Conservation (phyloP, 352 stramenopile genomes). For the Phytophthora pluvialis region DNA sequence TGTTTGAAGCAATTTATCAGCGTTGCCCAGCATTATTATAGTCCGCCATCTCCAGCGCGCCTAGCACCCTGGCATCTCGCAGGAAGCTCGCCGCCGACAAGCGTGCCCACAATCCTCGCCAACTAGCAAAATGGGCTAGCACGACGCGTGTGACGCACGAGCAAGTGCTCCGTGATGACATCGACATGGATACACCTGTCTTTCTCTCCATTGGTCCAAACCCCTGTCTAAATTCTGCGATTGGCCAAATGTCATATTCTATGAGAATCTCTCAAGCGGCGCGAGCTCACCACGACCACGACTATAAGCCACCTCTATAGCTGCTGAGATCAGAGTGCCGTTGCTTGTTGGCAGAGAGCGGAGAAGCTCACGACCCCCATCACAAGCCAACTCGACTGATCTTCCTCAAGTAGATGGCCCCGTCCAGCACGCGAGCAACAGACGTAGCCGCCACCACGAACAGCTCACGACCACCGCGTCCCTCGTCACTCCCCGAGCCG, state of each 20-base stretch:
- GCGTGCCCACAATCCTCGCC: constrained; percentile 3
- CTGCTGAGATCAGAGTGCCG: constrained; percentile 3
- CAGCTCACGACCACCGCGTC: constrained; percentile 21
- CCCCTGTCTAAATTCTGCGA: not conserved
- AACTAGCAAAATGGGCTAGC: constrained; percentile 23
- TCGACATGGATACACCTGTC: constrained; percentile 5
- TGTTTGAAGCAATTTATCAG: too few species aligned
- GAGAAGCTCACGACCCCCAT: constrained; percentile 1
- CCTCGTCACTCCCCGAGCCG: constrained; percentile 26
- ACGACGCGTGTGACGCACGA: constrained; percentile 6
- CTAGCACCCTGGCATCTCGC: not conserved
- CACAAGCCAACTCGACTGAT: constrained; percentile 28
- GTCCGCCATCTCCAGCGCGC: not conserved
- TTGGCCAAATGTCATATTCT: constrained; percentile 8
- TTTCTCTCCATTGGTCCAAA: constrained; percentile 13
- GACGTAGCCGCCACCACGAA: not conserved
- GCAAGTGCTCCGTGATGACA: constrained; percentile 18
- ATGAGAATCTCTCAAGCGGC: constrained; percentile 19
- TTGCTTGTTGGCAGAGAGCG: constrained; percentile 17
- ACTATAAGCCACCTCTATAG: not conserved
- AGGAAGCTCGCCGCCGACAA: not conserved
- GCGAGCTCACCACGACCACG: constrained; percentile 10
- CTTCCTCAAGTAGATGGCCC: constrained; percentile 36
- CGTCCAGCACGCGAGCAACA: constrained; percentile 12
- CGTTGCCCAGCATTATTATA: not conserved